phyloP scores from a whole-genome alignment of 1,284 basidiomycete species.

The Trametes hirsuta region DNA sequence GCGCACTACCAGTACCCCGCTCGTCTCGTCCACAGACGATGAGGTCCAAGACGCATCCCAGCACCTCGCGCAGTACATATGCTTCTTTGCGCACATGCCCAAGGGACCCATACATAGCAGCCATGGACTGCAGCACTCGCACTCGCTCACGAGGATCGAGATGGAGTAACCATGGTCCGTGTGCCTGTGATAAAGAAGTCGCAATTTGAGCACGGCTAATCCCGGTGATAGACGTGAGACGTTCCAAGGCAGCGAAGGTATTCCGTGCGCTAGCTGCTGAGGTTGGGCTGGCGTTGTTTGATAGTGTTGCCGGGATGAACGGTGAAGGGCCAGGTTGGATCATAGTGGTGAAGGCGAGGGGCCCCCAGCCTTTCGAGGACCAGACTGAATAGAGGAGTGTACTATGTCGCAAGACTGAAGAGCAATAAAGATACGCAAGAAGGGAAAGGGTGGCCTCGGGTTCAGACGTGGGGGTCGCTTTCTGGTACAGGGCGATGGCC shows the following conservation, averaged over 20 bases:
- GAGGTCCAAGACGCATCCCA: conserved; percentile 79
- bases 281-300: conserved; percentile 29
- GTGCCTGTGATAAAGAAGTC: conserved; percentile 63
- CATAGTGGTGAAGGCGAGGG: conserved; percentile 77
- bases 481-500: conserved; percentile 65
- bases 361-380: conserved; percentile 87
- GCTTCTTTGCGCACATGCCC: conserved; percentile 87
- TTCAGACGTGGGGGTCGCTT: conserved; percentile 54
- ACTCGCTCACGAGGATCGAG: conserved; percentile 79
- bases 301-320: conserved; percentile 57
- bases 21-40: conserved; percentile 80
- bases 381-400: conserved; percentile 77
- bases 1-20: conserved; percentile 39
- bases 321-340: conserved; percentile 61
- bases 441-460: conserved; percentile 59
- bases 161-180: conserved; percentile 86
- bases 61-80: conserved; percentile 80
- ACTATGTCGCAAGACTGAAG: conserved; percentile 68
- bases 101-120: conserved; percentile 75
- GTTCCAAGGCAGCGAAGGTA: conserved; percentile 55
- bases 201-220: conserved; percentile 73
- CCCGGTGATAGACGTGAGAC: conserved; percentile 66
- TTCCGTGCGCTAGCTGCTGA: conserved; percentile 18
- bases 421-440: conserved; percentile 67
- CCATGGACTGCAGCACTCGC: conserved; percentile 66